phyloP scores from a whole-genome alignment of 1,139 yeast genomes.

The Lodderomyces beijingensis region DNA sequence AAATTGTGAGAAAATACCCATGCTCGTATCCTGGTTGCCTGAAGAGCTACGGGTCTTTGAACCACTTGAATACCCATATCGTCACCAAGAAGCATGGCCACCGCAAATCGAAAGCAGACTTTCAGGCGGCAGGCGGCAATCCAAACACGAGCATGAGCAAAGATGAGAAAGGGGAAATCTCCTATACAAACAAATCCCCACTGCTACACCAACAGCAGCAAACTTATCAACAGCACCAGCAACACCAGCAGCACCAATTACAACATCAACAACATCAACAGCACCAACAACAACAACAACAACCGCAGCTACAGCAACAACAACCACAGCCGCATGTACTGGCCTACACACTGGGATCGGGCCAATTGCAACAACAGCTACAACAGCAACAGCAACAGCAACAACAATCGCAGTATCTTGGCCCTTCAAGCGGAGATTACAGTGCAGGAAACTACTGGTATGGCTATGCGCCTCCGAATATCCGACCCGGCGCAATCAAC shows the following conservation, averaged over 20 bases:
- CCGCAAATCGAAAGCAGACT: slow-evolving; percentile 66
- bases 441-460: slow-evolving; percentile 15
- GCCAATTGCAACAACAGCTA: slow-evolving; percentile 6
- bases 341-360: slow-evolving; percentile 2
- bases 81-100: slow-evolving; percentile 69
- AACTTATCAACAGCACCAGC: slow-evolving; percentile 1
- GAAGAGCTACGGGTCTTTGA: slow-evolving; percentile 72
- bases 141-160: slow-evolving; percentile 16
- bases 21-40: slow-evolving; percentile 60
- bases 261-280: slow-evolving; percentile 1
- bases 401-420: slow-evolving; percentile 7
- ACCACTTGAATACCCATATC: slow-evolving; percentile 75
- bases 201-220: slow-evolving; percentile 9
- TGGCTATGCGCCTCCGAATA: slow-evolving; percentile 12
- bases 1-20: slow-evolving; percentile 61
- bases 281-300: slow-evolving; percentile 4
- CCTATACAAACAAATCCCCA: slow-evolving; percentile 4
- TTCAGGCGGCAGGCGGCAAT: slow-evolving; percentile 21
- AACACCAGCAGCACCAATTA: slow-evolving; percentile 4
- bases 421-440: slow-evolving; percentile 9
- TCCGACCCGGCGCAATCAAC: slow-evolving; percentile 8
- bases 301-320: slow-evolving; percentile 4
- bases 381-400: slow-evolving; percentile 7
- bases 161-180: slow-evolving; percentile 5
- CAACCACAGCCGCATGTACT: slow-evolving; percentile 3